A percentile compares a stretch with the other conserved stretches of the same genome.
Evolutionary conservation across 2,329 filamentous ascomycete species (phyloP).

Genomic region (Fusarium miscanthi): DNA sequence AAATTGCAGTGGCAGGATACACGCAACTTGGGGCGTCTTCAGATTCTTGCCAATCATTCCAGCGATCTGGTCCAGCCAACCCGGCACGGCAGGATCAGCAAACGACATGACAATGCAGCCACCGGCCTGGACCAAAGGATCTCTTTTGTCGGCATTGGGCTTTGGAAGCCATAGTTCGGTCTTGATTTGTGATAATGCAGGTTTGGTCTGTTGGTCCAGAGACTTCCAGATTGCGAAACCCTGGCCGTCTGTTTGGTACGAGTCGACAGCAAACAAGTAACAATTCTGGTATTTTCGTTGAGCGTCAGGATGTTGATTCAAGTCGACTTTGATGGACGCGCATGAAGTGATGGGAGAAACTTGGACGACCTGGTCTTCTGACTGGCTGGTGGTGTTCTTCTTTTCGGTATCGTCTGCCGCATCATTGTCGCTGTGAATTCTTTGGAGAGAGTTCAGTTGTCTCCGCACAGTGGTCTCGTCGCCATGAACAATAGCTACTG

Average conservation of each 20-base stretch:
- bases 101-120: constrained; percentile 15
- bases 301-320: not conserved
- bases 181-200: not conserved
- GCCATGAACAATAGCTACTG: not conserved
- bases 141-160: not conserved
- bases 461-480: constrained; percentile 13
- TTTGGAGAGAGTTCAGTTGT: not conserved
- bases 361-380: accelerated
- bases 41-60: not conserved
- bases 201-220: not conserved
- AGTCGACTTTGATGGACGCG: not conserved
- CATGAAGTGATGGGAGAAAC: not conserved
- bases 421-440: accelerated
- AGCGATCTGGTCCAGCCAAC: not conserved
- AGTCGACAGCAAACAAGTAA: not conserved
- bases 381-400: accelerated
- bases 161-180: constrained; percentile 9
- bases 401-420: accelerated
- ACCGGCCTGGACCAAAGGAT: not conserved
- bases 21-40: not conserved
- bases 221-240: not conserved
- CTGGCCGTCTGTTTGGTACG: not conserved
- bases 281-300: accelerated
- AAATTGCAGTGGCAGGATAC: not conserved
- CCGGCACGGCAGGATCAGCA: not conserved